phyloP scores from a whole-genome alignment of 768 basidiomycete genomes.

The Amanita pseudoporphyria region DNA sequence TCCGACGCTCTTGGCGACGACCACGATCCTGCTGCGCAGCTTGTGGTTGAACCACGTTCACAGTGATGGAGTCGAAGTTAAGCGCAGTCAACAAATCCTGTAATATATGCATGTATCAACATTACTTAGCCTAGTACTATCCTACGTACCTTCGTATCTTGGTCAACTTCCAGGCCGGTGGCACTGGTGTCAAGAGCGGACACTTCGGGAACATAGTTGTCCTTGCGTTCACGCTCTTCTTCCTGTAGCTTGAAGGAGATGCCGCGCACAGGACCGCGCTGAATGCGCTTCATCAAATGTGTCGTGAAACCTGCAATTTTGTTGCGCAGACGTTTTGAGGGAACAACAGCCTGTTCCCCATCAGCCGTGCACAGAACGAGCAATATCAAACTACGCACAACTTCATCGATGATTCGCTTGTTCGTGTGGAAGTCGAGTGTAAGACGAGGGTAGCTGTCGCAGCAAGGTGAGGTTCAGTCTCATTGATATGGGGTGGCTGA shows the following conservation, averaged over 20 bases:
- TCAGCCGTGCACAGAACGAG: not conserved
- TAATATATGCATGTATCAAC: not conserved
- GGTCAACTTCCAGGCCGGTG: slow-evolving; percentile 78
- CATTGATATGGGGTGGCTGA: not conserved
- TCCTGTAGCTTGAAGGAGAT: slow-evolving; percentile 99
- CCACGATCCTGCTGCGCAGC: slow-evolving; percentile 60
- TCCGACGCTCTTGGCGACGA: slow-evolving; percentile 65
- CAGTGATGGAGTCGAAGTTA: slow-evolving; percentile 90
- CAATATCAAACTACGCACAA: slow-evolving; percentile 35
- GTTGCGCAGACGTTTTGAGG: slow-evolving; percentile 98
- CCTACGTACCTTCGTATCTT: slow-evolving; percentile 78
- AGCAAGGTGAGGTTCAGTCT: slow-evolving; percentile 2
- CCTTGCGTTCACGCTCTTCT: slow-evolving; percentile 98
- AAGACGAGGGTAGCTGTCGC: slow-evolving; percentile 86
- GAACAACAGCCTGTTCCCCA: slow-evolving; percentile 67
- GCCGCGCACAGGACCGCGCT: slow-evolving; percentile 95
- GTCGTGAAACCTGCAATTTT: slow-evolving; percentile 99
- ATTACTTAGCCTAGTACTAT: not conserved
- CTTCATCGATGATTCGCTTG: slow-evolving; percentile 98
- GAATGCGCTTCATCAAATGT: slow-evolving; percentile 99
- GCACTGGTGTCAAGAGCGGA: slow-evolving; percentile 83
- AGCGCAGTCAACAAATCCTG: slow-evolving; percentile 84
- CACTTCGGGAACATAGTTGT: slow-evolving; percentile 98
- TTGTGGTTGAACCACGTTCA: slow-evolving; percentile 59
- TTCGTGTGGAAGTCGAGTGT: slow-evolving; percentile 99